These are phyloP conservation scores for Rosa multiflora DNA, from an alignment of 306 rosid genomes.

Conservation along the genomic window DNA sequence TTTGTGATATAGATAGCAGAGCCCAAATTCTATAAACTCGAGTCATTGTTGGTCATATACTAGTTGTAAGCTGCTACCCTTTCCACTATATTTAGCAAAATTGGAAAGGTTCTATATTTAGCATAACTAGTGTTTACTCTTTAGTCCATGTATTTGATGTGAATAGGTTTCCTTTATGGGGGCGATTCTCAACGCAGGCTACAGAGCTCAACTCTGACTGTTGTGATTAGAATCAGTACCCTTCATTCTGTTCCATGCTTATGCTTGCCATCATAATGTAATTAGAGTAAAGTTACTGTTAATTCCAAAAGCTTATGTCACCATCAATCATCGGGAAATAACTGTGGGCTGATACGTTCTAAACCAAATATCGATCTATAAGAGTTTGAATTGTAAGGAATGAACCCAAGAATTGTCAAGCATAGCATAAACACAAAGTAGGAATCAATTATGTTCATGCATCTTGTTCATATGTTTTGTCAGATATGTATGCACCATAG, in stretches of 20 bases:
- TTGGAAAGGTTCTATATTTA: background rate
- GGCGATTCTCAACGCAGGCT: background rate
- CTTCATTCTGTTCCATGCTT: background rate
- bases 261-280: background rate
- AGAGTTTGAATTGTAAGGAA: background rate
- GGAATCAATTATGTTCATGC: background rate
- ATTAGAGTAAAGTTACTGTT: background rate
- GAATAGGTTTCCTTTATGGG: background rate
- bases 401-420: background rate
- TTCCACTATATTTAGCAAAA: background rate
- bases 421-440: background rate
- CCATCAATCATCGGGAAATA: background rate
- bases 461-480: background rate
- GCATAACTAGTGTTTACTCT: background rate
- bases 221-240: background rate
- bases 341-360: background rate
- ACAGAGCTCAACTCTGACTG: background rate
- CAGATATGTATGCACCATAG: background rate
- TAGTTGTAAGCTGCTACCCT: background rate
- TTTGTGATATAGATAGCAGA: background rate
- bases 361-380: background rate
- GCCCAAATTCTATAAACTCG: background rate
- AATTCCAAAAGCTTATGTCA: background rate
- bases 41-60: background rate
- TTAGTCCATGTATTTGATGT: background rate